These are phyloP conservation scores for Saccharomycopsis sp. DNA, from an alignment of 805 yeast genomes.

Conservation along the genomic window DNA sequence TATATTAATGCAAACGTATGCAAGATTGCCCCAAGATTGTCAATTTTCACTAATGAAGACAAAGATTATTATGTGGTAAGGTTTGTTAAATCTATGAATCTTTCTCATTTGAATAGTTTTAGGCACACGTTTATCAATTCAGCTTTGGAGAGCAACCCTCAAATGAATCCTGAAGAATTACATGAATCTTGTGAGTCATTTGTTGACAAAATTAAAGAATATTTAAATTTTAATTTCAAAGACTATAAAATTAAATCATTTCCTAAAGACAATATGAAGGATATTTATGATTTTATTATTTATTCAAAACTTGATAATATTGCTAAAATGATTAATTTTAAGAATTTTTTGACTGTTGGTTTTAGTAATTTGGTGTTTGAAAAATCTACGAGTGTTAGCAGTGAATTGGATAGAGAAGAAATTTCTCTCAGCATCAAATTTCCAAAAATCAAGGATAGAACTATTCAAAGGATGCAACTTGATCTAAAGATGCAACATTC, in stretches of 20 bases:
- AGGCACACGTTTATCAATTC: too few relatives aligned
- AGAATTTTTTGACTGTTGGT: background rate
- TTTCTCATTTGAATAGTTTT: constrained; percentile 2
- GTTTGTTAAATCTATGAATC: constrained; percentile 4
- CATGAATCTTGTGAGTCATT: too few relatives aligned
- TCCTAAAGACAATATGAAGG: background rate
- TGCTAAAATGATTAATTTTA: constrained; percentile 3
- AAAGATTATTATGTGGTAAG: background rate
- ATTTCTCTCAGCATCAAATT: constrained; percentile 1
- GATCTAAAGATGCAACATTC: too few relatives aligned
- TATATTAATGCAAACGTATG: background rate
- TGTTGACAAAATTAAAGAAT: too few relatives aligned
- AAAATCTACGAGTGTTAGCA: constrained; percentile 2
- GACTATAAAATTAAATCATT: constrained; percentile 8
- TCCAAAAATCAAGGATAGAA: too few relatives aligned
- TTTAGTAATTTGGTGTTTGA: constrained; percentile 5
- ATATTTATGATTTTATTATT: background rate
- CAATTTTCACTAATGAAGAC: background rate
- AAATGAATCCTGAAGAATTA: too few relatives aligned
- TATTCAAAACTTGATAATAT: constrained; percentile 1
- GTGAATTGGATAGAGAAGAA: background rate
- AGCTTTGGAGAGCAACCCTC: too few relatives aligned
- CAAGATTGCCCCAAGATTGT: constrained; percentile 1
- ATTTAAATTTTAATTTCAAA: constrained; percentile 6
- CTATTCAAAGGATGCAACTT: too few relatives aligned